Evolutionary conservation across 495 filamentous ascomycete species (phyloP).

Genomic region (Penicillium alfredii): DNA sequence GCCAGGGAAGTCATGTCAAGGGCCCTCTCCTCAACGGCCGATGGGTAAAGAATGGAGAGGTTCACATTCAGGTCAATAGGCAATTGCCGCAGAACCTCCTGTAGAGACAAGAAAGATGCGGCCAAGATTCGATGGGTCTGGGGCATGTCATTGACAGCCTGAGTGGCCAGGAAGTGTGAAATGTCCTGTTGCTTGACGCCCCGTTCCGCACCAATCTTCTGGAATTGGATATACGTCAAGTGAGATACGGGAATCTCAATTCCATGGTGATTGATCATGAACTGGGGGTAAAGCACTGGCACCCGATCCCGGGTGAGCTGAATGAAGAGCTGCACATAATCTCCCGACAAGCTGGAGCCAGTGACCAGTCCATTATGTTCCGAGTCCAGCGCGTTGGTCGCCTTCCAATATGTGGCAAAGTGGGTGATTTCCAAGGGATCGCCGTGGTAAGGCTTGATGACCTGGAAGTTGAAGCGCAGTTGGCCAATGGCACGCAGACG

Average conservation of each 20-base stretch:
- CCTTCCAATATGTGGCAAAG: constrained; percentile 99
- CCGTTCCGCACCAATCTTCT: constrained; percentile 53
- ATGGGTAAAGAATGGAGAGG: constrained; percentile 80
- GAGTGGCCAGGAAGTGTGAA: constrained; percentile 40
- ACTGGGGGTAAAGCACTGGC: constrained; percentile 78
- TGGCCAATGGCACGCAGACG: constrained; percentile 90
- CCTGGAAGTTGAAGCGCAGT: constrained; percentile 86
- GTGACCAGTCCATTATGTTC: constrained; percentile 83
- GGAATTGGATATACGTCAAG: constrained; percentile 69
- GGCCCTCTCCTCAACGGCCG: constrained; percentile 58
- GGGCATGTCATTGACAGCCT: constrained; percentile 51
- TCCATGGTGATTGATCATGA: constrained; percentile 72
- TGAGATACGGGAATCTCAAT: constrained; percentile 74
- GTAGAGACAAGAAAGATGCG: constrained; percentile 65
- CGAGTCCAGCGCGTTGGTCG: constrained; percentile 81
- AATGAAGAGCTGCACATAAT: constrained; percentile 86
- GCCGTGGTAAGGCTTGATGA: constrained; percentile 95
- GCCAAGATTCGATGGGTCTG: constrained; percentile 64
- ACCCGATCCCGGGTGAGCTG: constrained; percentile 83
- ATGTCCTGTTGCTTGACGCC: constrained; percentile 32
- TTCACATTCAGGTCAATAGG: constrained; percentile 77
- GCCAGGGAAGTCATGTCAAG: constrained; percentile 62
- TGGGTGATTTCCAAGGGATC: constrained; percentile 91
- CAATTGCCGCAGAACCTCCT: constrained; percentile 66
- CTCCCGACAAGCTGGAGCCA: constrained; percentile 87